These are phyloP conservation scores for Symbiodinium pilosum DNA, from an alignment of 73 alveolate species.

Conservation along the genomic window DNA sequence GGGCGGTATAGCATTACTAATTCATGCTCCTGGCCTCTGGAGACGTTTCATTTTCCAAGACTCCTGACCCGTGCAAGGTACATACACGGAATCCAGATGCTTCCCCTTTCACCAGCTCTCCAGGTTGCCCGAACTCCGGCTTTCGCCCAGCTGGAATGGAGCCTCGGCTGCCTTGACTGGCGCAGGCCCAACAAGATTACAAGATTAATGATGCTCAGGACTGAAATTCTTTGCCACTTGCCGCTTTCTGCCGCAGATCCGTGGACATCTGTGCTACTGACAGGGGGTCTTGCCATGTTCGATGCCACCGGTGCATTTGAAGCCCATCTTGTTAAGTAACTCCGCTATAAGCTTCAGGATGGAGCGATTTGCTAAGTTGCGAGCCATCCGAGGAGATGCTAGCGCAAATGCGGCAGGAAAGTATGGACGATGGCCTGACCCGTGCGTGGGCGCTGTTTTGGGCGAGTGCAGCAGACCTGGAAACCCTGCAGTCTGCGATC, in stretches of 20 bases:
- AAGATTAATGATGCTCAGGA: constrained; percentile 3
- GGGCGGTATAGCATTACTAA: too few relatives aligned
- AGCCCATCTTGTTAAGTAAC: too few relatives aligned
- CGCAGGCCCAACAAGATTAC: neutral
- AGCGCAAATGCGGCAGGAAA: constrained; percentile 8
- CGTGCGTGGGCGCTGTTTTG: constrained; percentile 67
- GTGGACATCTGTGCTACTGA: constrained; percentile 73
- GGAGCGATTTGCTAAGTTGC: too few relatives aligned
- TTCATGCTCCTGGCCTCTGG: too few relatives aligned
- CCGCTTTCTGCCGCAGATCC: constrained; percentile 46
- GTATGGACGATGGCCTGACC: constrained; percentile 88
- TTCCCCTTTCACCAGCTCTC: constrained; percentile 62
- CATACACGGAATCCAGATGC: constrained; percentile 86
- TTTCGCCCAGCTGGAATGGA: constrained; percentile 61
- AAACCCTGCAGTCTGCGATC: neutral
- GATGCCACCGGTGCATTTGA: constrained; percentile 23
- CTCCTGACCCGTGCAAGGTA: constrained; percentile 42
- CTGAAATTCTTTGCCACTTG: constrained; percentile 63
- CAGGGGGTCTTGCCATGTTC: constrained; percentile 82
- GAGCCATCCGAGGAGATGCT: constrained; percentile 11
- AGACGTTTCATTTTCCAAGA: too few relatives aligned
- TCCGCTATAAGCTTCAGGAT: too few relatives aligned
- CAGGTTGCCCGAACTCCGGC: constrained; percentile 66
- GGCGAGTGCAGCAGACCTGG: constrained; percentile 20
- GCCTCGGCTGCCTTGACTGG: neutral